Base-by-base conservation (phyloP, 768 basidiomycete species). In the Xerocomellus dryophilus region DNA sequence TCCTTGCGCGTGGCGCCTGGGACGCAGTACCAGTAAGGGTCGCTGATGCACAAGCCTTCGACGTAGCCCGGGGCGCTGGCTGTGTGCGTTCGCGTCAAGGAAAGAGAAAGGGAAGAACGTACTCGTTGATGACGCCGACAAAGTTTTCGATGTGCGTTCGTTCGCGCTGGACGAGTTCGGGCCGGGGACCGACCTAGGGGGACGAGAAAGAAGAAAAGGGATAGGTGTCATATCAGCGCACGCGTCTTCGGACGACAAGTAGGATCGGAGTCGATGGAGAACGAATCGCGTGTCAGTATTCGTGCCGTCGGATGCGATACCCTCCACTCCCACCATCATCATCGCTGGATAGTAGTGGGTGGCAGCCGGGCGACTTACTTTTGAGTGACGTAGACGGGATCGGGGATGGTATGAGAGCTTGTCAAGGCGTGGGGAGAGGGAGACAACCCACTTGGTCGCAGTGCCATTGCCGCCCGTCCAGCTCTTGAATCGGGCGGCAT, bases 81-180 rank as follows among this genome's bases (percentile, higher is more conserved):
- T 8, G 17, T 1, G 15, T n/a, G 17, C 17, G 17, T 38, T 34
- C 7, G 32, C 36, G 17, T 36, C 35, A n/a, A 15, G 35, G 35
- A n/a, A n/a, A 29, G 10, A 10, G 10, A 4, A 10, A 10, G 35
- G 35, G 15, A 3, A 72, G 55, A 27, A 61, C 65, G 25, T 48
- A 71, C 75, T 84, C 81, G 56, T 78, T 70, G 40, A 84, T 73
- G 4, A 72, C 70, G 1, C 84, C 83, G 4, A 61, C 66, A 58
- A 86, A 83, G 60, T 76, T 75, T 55, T 79, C 66, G 39, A 85
- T 72, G 60, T 78, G 78, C 0, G 83, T 85, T 80, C 81, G 65
- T 79, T 83, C 7, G 62, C 60, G 50, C 63, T 71, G 3, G 76
- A 75, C 3, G 70, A 47, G 58, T 77, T 80, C 8, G 81, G 80